Evolutionary conservation across 2,329 filamentous ascomycete genomes (phyloP), one percentile per base, ranked within the genome.

Genomic region (Calonectria hongkongensis): DNA sequence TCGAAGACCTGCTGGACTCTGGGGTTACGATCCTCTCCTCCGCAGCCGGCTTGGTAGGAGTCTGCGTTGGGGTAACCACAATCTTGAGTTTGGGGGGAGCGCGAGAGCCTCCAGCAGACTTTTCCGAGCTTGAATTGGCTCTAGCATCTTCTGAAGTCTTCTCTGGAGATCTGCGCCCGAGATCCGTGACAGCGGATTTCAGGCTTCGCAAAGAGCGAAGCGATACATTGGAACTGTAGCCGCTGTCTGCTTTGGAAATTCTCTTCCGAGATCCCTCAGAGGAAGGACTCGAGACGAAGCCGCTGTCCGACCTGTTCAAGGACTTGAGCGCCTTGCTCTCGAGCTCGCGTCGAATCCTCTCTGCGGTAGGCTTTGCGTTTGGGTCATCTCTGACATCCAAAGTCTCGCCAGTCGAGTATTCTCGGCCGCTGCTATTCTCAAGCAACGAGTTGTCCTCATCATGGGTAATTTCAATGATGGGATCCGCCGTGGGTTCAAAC

Each of bases 221-320:
- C 15, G 91, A 92, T 5, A 89, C 83, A 76, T 88, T 91, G 9
- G 90, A 92, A 76, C 89, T 89, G 76, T 92, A 92, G 18, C 90
- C 90, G 30, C 90, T 92, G 77, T 92, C 90, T 47, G 89, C 87
- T 73, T 91, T 91, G 39, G 87, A 86, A n/a, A 90, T 82, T 6
- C 87, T 81, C 68, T 86, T 87, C 18, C 83, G 83, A 1, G 86
- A 84, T 16, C 76, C 81, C 63, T 87, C 85, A 4, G 85, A 86
- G 1, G 84, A 84, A 5, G 87, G 86, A 66, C 85, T 88, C 2
- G 87, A 86, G 33, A 86, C 82, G 54, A 89, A 85, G 2, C 88
- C 89, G 73, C 89, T 91, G 71, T 90, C 89, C 21, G 81, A 79
- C 58, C 82, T 80, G 13, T 70, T 73, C 41, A 83, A 56, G 9